Evolutionary conservation across 768 basidiomycete species (phyloP).

Genomic region (Pleurotus giganteus): DNA sequence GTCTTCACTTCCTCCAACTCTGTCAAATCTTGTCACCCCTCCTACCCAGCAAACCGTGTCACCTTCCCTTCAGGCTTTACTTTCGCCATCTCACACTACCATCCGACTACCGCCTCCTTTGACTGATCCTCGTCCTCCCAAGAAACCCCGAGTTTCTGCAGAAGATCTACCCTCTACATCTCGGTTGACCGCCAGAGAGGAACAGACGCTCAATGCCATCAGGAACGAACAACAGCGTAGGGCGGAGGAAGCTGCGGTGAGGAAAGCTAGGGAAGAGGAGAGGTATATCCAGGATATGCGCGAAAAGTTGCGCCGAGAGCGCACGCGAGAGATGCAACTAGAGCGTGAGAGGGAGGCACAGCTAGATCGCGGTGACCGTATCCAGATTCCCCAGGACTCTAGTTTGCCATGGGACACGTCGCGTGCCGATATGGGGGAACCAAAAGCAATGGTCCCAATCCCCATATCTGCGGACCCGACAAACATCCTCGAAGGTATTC

Average conservation of each 20-base stretch:
- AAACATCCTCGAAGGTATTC: neutral
- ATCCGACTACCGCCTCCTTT: constrained; percentile 7
- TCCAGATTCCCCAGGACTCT: neutral
- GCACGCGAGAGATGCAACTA: neutral
- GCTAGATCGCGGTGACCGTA: neutral
- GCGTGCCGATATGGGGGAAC: constrained; percentile 1
- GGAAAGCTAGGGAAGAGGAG: neutral
- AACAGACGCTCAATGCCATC: constrained; percentile 1
- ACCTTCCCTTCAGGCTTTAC: constrained; percentile 3
- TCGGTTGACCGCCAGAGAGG: constrained; percentile 1
- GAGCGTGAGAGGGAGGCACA: constrained; percentile 5
- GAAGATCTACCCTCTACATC: constrained; percentile 1
- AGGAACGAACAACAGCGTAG: neutral
- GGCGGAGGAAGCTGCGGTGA: neutral
- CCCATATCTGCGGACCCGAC: constrained; percentile 5
- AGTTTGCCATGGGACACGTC: neutral
- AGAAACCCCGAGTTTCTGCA: constrained; percentile 7
- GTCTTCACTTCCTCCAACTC: constrained; percentile 1
- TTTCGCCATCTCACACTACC: constrained; percentile 4
- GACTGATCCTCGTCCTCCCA: constrained; percentile 4
- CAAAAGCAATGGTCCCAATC: neutral
- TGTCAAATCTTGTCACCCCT: constrained; percentile 1
- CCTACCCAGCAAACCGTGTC: constrained; percentile 3
- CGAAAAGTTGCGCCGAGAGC: neutral
- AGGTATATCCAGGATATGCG: neutral